Evolutionary conservation across 2,329 filamentous ascomycete genomes (phyloP).

Genomic region (Fonsecaea multimorphosa): DNA sequence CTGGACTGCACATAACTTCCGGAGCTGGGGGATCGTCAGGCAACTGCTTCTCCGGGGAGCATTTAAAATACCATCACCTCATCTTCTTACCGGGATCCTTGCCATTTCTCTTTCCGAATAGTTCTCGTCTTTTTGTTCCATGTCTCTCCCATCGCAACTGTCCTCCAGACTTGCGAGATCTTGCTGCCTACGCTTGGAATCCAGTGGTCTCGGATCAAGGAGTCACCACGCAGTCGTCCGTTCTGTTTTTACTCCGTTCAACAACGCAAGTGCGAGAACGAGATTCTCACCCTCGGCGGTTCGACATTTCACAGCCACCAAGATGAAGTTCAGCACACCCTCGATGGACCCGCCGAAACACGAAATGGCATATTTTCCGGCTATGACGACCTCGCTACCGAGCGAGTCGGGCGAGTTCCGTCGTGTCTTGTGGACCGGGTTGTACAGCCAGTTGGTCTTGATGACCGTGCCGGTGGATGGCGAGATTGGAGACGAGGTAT

Average conservation of each 20-base stretch:
- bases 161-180: constrained; percentile 31
- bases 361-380: constrained; percentile 67
- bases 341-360: constrained; percentile 51
- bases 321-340: constrained; percentile 34
- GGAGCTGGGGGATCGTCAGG: too few species aligned
- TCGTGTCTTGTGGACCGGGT: constrained; percentile 66
- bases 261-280: constrained; percentile 50
- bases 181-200: constrained; percentile 44
- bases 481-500: constrained; percentile 70
- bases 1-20: too few species aligned
- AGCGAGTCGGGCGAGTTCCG: constrained; percentile 64
- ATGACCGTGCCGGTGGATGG: constrained; percentile 69
- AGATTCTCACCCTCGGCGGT: constrained; percentile 45
- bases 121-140: constrained; percentile 30
- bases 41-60: too few species aligned
- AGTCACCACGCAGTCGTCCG: constrained; percentile 39
- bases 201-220: neutral
- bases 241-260: neutral
- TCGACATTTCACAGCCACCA: neutral
- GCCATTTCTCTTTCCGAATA: constrained; percentile 34
- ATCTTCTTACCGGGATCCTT: constrained; percentile 5
- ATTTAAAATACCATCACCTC: neutral
- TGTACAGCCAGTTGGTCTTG: constrained; percentile 68
- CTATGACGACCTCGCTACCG: constrained; percentile 61
- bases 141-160: constrained; percentile 28